Base-by-base conservation (phyloP, 2,329 filamentous ascomycete species). In the Beauveria varroae region DNA sequence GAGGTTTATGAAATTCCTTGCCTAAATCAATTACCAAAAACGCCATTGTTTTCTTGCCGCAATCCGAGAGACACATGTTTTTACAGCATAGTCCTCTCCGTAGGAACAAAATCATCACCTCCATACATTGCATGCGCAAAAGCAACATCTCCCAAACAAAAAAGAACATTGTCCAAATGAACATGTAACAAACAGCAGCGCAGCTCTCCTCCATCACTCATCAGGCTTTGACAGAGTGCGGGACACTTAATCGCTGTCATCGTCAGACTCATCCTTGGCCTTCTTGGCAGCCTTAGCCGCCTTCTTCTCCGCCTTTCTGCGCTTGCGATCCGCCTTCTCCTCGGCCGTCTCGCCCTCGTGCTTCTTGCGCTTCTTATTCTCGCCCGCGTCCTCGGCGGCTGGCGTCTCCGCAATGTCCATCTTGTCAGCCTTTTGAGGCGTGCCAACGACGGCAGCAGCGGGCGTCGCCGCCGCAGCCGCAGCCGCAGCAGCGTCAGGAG, bases 331-430 rank as follows among this genome's bases (percentile, higher is more conserved):
- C 5, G 81, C 82, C 76, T 83, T 85, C 74, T 87, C 86, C 71
- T 90, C 87, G 28, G 86, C 76, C 18, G 86, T 88, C 78, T 91
- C 87, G 69, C 88, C 88, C 41, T 91, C 87, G 73, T 90, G 88
- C 82, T 92, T 95, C 82, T 91, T 91, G 78, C 88, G 86, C 76
- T 86, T 82, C 74, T 84, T 88, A 76, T 69, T 78, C 57, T 86
- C 83, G 68, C 84, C 81, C 6, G 44, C 20, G 57, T 84, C 81
- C 60, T 81, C 81, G 41, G 75, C 65, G 7, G 74, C 70, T 37
- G 75, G 67, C 9, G 74, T 70, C 8, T 75, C 70, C 34, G 76
- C 68, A 41, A 73, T 70, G 54, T 72, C 71, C 56, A 78, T 76
- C 62, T 74, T 73, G 30, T 70, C 67, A 41, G 70, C 65, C 65